Conservation (phyloP, 2,329 filamentous ascomycete species). For the Xylariaceae sp. region DNA sequence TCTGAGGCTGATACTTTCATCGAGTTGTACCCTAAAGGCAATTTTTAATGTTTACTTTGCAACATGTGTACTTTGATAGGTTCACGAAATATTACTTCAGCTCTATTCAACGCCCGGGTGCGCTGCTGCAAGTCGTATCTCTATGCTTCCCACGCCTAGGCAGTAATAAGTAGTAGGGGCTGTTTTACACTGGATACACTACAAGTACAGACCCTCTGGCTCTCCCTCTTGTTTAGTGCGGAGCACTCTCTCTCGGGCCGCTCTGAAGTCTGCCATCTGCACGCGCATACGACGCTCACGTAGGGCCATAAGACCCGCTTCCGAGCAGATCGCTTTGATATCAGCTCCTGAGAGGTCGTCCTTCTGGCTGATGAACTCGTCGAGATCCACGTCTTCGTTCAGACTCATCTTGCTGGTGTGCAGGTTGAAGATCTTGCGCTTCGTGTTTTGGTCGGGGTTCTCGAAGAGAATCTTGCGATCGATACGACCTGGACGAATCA, state of each 20-base stretch:
- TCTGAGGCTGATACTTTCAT: no score
- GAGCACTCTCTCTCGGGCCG: conserved; percentile 87
- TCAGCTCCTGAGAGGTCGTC: conserved; percentile 95
- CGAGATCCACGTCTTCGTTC: conserved; percentile 92
- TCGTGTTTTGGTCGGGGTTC: conserved; percentile 75
- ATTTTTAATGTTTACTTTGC: no score
- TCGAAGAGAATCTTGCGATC: conserved; percentile 89
- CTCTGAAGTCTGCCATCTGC: conserved; percentile 96
- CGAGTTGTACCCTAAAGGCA: no score
- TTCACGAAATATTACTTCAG: no score
- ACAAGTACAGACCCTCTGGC: conserved; percentile 97
- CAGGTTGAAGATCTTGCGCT: conserved; percentile 95
- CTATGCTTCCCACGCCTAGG: background rate
- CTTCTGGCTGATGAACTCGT: conserved; percentile 98
- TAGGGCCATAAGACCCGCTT: conserved; percentile 90
- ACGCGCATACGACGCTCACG: conserved; percentile 96
- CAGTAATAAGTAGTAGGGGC: no score
- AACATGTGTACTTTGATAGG: no score
- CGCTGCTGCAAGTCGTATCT: background rate
- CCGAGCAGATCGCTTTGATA: conserved; percentile 98
- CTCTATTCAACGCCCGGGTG: no score
- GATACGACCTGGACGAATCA: conserved; percentile 96
- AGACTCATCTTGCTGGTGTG: conserved; percentile 99
- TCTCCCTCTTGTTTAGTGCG: conserved; percentile 99
- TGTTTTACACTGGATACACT: no score